Percentiles rank a stretch among this genome's conserved stretches.
Evolutionary conservation across 306 rosid species (phyloP).

Genomic region (Castanopsis chinensis): DNA sequence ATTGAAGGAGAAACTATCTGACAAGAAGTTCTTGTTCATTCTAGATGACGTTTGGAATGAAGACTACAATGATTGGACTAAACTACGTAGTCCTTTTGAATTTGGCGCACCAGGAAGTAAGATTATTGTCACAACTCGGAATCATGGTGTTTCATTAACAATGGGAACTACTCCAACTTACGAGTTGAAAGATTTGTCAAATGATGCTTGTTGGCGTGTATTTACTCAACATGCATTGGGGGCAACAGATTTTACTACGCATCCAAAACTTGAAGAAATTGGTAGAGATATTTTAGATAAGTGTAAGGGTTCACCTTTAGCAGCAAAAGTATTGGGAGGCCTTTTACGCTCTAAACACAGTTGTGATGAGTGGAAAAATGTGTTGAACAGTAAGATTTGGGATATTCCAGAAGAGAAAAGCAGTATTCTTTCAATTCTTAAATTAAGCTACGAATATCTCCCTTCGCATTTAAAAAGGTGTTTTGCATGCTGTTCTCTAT

Average conservation of each 20-base stretch:
- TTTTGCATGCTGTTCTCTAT: slow-evolving; percentile 8
- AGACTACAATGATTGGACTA: background rate
- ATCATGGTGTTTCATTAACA: background rate
- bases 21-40: background rate
- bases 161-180: background rate
- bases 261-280: background rate
- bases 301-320: background rate
- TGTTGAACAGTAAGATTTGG: background rate
- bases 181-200: background rate
- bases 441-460: background rate
- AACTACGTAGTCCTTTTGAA: background rate
- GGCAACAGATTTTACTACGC: background rate
- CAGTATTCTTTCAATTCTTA: background rate
- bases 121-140: slow-evolving; percentile 6
- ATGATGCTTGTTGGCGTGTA: background rate
- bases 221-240: slow-evolving; percentile 4
- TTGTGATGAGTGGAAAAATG: background rate
- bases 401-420: background rate
- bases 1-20: background rate
- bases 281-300: background rate
- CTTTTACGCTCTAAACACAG: background rate
- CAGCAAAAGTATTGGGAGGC: background rate
- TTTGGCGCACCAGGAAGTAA: slow-evolving; percentile 3
- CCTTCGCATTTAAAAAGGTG: background rate
- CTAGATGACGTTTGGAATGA: background rate